A percentile compares a stretch with the other conserved stretches of the same genome.
These are phyloP conservation scores for Colletotrichum australisinense DNA, from an alignment of 2,329 filamentous ascomycete genomes.

Conservation along the genomic window DNA sequence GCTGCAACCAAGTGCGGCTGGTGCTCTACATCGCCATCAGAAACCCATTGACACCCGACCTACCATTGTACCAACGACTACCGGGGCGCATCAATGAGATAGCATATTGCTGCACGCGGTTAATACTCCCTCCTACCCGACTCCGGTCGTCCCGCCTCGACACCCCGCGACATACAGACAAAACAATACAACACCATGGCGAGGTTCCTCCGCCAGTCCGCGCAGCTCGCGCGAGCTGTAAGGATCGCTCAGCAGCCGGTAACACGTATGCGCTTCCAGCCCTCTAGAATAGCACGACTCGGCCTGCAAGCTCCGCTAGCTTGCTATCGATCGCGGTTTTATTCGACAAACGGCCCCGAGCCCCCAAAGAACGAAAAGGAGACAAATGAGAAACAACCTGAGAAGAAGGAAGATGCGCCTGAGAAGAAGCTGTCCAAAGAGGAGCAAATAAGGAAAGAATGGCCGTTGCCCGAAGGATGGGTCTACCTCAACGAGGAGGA, in stretches of 20 bases:
- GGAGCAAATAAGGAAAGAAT: constrained; percentile 40
- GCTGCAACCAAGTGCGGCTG: neutral
- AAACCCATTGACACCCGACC: neutral
- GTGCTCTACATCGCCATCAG: constrained; percentile 2
- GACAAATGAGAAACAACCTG: constrained; percentile 39
- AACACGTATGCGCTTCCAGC: constrained; percentile 57
- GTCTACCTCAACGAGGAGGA: constrained; percentile 59
- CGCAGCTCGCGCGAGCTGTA: constrained; percentile 72
- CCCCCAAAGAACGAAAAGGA: constrained; percentile 49
- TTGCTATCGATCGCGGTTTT: constrained; percentile 44
- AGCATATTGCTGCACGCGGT: constrained; percentile 28
- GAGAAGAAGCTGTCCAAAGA: constrained; percentile 36
- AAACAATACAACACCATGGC: constrained; percentile 63
- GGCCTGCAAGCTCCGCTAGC: constrained; percentile 48
- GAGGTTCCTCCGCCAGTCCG: constrained; percentile 73
- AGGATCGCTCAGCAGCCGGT: constrained; percentile 65
- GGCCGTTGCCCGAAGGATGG: constrained; percentile 58
- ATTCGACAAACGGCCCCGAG: constrained; percentile 50
- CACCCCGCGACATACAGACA: constrained; percentile 10
- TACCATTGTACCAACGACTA: neutral
- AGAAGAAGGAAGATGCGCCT: constrained; percentile 36
- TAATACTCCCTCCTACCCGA: constrained; percentile 24
- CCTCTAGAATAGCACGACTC: constrained; percentile 45
- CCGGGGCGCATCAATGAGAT: constrained; percentile 30
- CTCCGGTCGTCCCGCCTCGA: constrained; percentile 35